A percentile compares a stretch with the other conserved stretches of the same genome.
Evolutionary conservation across 176 grass and related monocot genomes (phyloP).

Genomic region (Rhynchospora tenuis): DNA sequence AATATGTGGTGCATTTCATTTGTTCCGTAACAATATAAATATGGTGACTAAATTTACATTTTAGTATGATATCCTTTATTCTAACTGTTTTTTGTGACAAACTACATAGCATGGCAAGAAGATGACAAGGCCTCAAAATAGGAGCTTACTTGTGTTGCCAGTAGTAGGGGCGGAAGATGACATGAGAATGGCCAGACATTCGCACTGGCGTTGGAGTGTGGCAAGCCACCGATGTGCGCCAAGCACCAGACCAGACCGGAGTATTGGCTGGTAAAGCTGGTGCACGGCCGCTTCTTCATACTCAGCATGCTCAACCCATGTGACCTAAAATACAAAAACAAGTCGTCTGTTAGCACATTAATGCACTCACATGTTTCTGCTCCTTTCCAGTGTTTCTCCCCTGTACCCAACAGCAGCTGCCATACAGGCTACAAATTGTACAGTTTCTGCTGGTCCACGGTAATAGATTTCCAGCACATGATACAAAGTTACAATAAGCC

Average conservation of each 20-base stretch:
- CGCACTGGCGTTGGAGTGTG: constrained; percentile 72
- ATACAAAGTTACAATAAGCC: not conserved
- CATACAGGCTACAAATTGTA: not conserved
- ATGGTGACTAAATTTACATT: not conserved
- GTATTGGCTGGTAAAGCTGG: constrained; percentile 60
- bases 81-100: not conserved
- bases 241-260: constrained; percentile 61
- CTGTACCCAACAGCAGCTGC: constrained; percentile 2
- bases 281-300: constrained; percentile 68
- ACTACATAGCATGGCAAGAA: not conserved
- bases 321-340: constrained; percentile 50
- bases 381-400: constrained; percentile 18
- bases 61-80: not conserved
- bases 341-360: constrained; percentile 47
- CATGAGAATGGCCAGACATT: constrained; percentile 64
- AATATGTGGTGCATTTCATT: too few relatives aligned
- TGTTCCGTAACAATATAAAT: too few relatives aligned
- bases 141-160: constrained; percentile 10
- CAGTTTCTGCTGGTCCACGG: not conserved
- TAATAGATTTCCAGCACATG: not conserved
- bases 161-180: constrained; percentile 36
- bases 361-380: constrained; percentile 39
- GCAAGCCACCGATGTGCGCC: constrained; percentile 82
- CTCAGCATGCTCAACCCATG: constrained; percentile 93
- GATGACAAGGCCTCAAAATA: not conserved